These are phyloP conservation scores for Saccharomycopsis sp. DNA, from an alignment of 805 yeast species.

Conservation along the genomic window DNA sequence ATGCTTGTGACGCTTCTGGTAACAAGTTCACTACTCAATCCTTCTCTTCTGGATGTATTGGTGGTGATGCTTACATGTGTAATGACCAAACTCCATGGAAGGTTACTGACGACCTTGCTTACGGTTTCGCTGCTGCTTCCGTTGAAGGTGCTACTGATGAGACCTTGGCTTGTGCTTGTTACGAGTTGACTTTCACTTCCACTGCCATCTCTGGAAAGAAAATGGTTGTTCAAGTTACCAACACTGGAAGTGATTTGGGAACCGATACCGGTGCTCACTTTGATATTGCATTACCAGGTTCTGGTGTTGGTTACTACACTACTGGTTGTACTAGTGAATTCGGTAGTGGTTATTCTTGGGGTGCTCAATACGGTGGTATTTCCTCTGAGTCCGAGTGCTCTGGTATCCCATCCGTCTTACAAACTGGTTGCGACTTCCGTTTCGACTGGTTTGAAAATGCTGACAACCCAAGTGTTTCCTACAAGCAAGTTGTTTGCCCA, in stretches of 20 bases:
- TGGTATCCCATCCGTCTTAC: conserved; percentile 7
- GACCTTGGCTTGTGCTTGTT: conserved; percentile 10
- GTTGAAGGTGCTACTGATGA: conserved; percentile 7
- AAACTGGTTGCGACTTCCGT: conserved; percentile 17
- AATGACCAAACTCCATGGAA: conserved; percentile 16
- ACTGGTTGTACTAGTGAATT: conserved; percentile 7
- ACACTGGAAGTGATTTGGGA: conserved; percentile 12
- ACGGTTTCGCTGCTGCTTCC: conserved; percentile 11
- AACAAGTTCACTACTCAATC: neutral
- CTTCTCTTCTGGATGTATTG: conserved; percentile 11
- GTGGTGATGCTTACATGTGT: conserved; percentile 18
- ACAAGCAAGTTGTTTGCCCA: conserved; percentile 17
- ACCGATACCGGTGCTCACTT: conserved; percentile 3
- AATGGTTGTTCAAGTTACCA: conserved; percentile 15
- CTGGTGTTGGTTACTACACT: conserved; percentile 11
- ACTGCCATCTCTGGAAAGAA: conserved; percentile 9
- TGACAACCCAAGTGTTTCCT: conserved; percentile 14
- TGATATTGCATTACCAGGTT: conserved; percentile 15
- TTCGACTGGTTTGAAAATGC: conserved; percentile 13
- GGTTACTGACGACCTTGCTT: conserved; percentile 6
- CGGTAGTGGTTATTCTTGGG: conserved; percentile 11
- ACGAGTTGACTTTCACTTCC: conserved; percentile 9
- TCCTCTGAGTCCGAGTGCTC: conserved; percentile 9
- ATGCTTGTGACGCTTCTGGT: conserved; percentile 13
- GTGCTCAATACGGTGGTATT: conserved; percentile 15